Percentiles rank a stretch among this genome's conserved stretches.
These are phyloP conservation scores for Neonectria hederae DNA, from an alignment of 2,329 filamentous ascomycete species.

Conservation along the genomic window DNA sequence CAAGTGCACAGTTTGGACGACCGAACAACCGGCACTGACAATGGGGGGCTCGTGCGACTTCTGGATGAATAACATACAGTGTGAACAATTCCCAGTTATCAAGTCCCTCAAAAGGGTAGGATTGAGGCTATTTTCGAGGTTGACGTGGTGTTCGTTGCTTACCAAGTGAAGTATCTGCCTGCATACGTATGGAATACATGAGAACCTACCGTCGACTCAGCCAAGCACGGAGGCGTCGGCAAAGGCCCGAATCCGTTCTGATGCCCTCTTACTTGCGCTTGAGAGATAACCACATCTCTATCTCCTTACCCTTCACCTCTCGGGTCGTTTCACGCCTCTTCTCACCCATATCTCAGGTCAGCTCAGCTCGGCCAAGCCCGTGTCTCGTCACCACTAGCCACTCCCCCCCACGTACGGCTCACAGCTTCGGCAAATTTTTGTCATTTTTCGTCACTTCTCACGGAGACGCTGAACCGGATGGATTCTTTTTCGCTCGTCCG, in stretches of 20 bases:
- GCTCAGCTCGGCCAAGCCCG: constrained; percentile 6
- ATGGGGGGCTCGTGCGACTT: not conserved
- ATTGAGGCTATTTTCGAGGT: constrained; percentile 18
- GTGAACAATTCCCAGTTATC: not conserved
- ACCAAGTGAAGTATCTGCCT: constrained; percentile 1
- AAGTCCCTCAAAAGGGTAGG: not conserved
- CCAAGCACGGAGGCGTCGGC: constrained; percentile 14
- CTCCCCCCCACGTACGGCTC: constrained; percentile 3
- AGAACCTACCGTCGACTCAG: not conserved
- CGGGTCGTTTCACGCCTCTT: not conserved
- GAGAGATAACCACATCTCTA: not conserved
- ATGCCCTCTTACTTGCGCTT: not conserved
- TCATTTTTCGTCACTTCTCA: not conserved
- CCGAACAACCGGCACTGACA: not conserved
- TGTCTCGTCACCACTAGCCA: constrained; percentile 3
- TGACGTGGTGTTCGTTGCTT: constrained; percentile 5
- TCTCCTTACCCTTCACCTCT: not conserved
- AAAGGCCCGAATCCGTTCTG: constrained; percentile 18
- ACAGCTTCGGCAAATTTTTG: not conserved
- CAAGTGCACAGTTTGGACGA: not conserved
- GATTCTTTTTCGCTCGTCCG: not conserved
- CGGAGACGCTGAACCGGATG: not conserved
- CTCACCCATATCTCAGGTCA: constrained; percentile 9
- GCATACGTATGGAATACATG: constrained; percentile 1
- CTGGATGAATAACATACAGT: not conserved